Percentiles rank a stretch among this genome's conserved stretches.
These are phyloP conservation scores for Daldinia grandis DNA, from an alignment of 495 filamentous ascomycete species.

Conservation along the genomic window DNA sequence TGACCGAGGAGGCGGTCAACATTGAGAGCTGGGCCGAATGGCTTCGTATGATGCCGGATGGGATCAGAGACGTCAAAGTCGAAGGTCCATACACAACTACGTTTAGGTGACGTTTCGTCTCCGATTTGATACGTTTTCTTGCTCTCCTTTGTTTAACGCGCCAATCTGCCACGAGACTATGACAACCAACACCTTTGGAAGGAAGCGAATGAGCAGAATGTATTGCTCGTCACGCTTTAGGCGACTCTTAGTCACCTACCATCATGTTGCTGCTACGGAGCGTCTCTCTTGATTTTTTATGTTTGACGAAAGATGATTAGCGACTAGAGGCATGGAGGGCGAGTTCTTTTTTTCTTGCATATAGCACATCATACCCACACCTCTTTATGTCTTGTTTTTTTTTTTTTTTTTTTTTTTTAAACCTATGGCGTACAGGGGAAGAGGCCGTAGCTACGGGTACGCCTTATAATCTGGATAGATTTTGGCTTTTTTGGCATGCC, in stretches of 20 bases:
- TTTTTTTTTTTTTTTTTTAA: no score
- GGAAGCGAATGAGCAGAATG: constrained; percentile 20
- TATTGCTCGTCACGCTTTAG: constrained; percentile 33
- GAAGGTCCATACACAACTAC: constrained; percentile 57
- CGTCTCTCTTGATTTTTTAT: constrained; percentile 21
- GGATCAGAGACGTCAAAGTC: constrained; percentile 57
- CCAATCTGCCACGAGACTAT: constrained; percentile 37
- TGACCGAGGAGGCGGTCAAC: constrained; percentile 52
- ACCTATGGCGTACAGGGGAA: constrained; percentile 14
- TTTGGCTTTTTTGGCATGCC: constrained; percentile 17
- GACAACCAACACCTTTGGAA: constrained; percentile 40
- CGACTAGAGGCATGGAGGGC: constrained; percentile 26
- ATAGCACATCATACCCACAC: constrained; percentile 37
- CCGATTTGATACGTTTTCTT: constrained; percentile 33
- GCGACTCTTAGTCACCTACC: constrained; percentile 18
- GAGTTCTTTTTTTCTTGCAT: constrained; percentile 28
- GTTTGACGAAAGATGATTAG: constrained; percentile 24
- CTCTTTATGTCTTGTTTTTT: constrained; percentile 21
- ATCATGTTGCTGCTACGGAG: constrained; percentile 31
- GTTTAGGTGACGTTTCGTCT: constrained; percentile 52
- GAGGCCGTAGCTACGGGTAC: constrained; percentile 19
- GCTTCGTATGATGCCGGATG: constrained; percentile 59
- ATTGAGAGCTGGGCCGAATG: constrained; percentile 58
- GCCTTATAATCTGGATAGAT: constrained; percentile 24
- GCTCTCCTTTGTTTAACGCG: constrained; percentile 24